Base-by-base conservation (phyloP, 306 rosid species). In the Albizia julibrissin region DNA sequence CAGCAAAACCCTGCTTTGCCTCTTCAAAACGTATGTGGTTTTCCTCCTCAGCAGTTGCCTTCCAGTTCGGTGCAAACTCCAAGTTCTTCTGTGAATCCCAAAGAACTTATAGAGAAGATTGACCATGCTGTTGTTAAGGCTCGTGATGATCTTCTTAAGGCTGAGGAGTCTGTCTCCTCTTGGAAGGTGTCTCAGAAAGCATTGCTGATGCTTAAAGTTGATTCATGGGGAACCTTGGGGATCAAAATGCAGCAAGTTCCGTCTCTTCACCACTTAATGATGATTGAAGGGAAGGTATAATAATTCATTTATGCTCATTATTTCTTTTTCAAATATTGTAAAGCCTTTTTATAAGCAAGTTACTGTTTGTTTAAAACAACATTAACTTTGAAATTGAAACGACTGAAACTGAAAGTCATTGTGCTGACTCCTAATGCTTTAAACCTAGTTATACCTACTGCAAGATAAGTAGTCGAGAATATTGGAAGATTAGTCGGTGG, bases 221-320 rank as follows among this genome's bases (percentile, higher is more conserved):
- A 93, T 82, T 87, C 89, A 0, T 95, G 92, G 97, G 69, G 73
- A 69, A 73, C 90, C 24, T 52, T 95, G 69, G 97, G 93, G 56
- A 81, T 90, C 34, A 84, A 83, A 61, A 91, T 95, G 94, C 99
- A 91, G 86, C 89, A 89, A 72, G 90, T 95, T 75, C 93, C 95
- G 8, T 82, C 91, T 31, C 92, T 95, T 71, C 56, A 84, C 34
- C 86, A 87, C 62, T 88, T 95, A 34, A 85, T 91, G 76, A 61
- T 76, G 46, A 81, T 56, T 43, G 94, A 95, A 86, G 97, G 90
- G 54, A 95, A 95, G 98, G 99, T 95, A 87, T 72, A 39, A 31
- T 5, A n/a, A 39, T 5, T 21, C 6, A 10, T 7, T 58, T 54
- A 59, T 0, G 10, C 24, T 12, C 42, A 9, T 37, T 68, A 7